A percentile compares a stretch with the other conserved stretches of the same genome.
Conservation (phyloP, 1,284 basidiomycete genomes). For the Fomitopsis schrenkii region DNA sequence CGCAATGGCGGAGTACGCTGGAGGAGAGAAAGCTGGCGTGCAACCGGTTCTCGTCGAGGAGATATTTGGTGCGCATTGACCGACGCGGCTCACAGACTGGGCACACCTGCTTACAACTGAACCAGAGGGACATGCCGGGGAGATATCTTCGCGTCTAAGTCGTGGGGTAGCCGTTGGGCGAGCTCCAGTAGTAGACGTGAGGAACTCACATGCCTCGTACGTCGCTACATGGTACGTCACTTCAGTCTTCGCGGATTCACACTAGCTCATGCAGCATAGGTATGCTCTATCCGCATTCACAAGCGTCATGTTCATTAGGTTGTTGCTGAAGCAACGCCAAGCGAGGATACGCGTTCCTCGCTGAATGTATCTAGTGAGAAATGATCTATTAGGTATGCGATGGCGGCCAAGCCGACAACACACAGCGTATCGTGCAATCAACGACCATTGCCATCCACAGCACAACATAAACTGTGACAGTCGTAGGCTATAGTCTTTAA, state of each 20-base stretch:
- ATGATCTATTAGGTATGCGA: no score
- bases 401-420: no score
- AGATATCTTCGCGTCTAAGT: slow-evolving; percentile 59
- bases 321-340: slow-evolving; percentile 50
- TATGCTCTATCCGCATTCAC: slow-evolving; percentile 71
- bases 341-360: slow-evolving; percentile 29
- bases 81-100: not conserved
- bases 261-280: slow-evolving; percentile 35
- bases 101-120: not conserved
- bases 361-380: slow-evolving; percentile 8
- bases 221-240: slow-evolving; percentile 82
- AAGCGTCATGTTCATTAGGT: slow-evolving; percentile 54
- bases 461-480: no score
- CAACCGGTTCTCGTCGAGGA: slow-evolving; percentile 87
- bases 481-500: no score
- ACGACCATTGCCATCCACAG: no score
- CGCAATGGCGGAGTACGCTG: slow-evolving; percentile 79
- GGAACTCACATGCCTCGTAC: slow-evolving; percentile 96
- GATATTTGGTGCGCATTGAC: slow-evolving; percentile 64
- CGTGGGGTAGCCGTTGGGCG: slow-evolving; percentile 87
- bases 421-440: no score
- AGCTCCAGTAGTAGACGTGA: slow-evolving; percentile 79
- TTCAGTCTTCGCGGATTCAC: not conserved
- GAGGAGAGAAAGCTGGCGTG: slow-evolving; percentile 63
- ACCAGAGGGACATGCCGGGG: slow-evolving; percentile 78